These are phyloP conservation scores for Suillus luteus DNA, from an alignment of 768 basidiomycete species.

Conservation along the genomic window DNA sequence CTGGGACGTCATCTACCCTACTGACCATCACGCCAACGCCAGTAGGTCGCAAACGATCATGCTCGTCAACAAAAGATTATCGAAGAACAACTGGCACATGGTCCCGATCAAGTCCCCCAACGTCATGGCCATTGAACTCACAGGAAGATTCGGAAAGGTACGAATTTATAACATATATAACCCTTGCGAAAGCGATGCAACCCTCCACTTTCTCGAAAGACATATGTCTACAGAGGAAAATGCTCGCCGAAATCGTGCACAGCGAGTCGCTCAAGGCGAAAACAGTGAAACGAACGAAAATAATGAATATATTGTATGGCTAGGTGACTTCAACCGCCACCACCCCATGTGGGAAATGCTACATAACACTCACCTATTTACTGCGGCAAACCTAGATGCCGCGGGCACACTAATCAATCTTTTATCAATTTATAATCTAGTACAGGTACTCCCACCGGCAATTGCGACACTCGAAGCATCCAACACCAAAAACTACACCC, in stretches of 20 bases:
- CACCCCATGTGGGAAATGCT: neutral
- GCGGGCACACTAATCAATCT: neutral
- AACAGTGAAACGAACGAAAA: neutral
- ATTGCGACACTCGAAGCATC: neutral
- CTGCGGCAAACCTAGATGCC: neutral
- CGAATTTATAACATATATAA: neutral
- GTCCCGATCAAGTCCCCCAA: neutral
- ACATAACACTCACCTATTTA: neutral
- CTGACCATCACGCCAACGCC: neutral
- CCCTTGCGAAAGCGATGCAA: neutral
- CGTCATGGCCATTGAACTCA: neutral
- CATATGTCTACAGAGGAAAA: no score
- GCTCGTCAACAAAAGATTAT: neutral
- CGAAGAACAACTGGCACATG: neutral
- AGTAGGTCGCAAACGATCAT: neutral
- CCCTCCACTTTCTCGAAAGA: no score
- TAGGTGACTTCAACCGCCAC: neutral
- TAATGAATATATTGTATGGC: neutral
- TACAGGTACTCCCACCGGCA: neutral
- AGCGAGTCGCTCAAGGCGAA: neutral
- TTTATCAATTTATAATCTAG: fast-evolving
- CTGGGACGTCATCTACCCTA: constrained; percentile 27
- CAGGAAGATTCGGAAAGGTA: neutral
- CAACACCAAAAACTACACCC: neutral
- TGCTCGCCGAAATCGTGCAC: no score